A percentile compares a stretch with the other conserved stretches of the same genome.
These are phyloP conservation scores for Wickerhamiella alocasiicola DNA, from an alignment of 805 yeast species.

Conservation along the genomic window DNA sequence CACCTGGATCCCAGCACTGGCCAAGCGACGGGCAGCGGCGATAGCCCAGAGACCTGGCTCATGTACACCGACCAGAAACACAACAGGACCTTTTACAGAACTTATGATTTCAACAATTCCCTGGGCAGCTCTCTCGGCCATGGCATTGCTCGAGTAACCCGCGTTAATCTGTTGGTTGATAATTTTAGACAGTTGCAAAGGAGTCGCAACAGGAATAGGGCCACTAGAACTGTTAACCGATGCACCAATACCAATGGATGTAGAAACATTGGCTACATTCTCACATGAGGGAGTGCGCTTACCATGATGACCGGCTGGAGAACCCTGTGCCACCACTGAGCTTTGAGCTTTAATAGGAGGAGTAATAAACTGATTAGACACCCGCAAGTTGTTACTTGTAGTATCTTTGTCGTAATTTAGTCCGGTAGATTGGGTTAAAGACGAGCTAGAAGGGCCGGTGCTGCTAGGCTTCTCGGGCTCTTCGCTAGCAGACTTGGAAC, in stretches of 20 bases:
- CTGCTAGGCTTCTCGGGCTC: slow-evolving; percentile 47
- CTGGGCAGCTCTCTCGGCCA: slow-evolving; percentile 57
- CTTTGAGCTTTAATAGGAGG: not conserved
- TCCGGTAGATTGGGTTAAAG: too few relatives aligned
- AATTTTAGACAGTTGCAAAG: slow-evolving; percentile 66
- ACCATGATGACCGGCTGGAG: not conserved
- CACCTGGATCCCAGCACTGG: slow-evolving; percentile 61
- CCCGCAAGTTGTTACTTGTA: not conserved
- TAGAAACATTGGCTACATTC: too few relatives aligned
- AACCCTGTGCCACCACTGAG: not conserved
- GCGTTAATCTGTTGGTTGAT: slow-evolving; percentile 49
- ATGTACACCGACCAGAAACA: slow-evolving; percentile 53
- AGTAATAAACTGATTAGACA: not conserved
- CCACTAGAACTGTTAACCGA: not conserved
- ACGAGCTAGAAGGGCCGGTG: not conserved
- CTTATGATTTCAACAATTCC: slow-evolving; percentile 50
- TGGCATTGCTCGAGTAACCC: slow-evolving; percentile 33
- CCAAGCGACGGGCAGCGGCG: slow-evolving; percentile 66
- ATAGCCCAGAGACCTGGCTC: slow-evolving; percentile 63
- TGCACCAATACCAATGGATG: not conserved
- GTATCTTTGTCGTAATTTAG: not conserved
- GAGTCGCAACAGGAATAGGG: slow-evolving; percentile 30
- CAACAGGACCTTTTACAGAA: slow-evolving; percentile 53
- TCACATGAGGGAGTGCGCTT: too few relatives aligned
- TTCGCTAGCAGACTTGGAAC: slow-evolving; percentile 69